Percentiles rank a stretch among this genome's conserved stretches.
phyloP scores from a whole-genome alignment of 1,139 yeast species.

The Scheffersomyces quercinus region DNA sequence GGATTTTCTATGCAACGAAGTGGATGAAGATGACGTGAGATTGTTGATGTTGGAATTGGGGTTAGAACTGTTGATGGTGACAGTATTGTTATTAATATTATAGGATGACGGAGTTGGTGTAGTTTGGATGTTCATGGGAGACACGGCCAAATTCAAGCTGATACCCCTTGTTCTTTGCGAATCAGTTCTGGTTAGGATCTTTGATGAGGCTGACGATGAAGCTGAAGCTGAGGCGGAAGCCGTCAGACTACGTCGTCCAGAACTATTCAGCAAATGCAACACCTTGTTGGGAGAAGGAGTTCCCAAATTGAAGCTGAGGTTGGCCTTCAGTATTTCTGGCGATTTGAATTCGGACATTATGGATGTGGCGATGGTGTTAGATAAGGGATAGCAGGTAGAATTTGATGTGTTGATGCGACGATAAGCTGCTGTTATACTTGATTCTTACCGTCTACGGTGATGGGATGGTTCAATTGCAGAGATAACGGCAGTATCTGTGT shows the following conservation, averaged over 20 bases:
- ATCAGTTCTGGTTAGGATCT: constrained; percentile 7
- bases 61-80: background rate
- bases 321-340: too few relatives aligned
- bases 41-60: background rate
- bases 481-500: too few relatives aligned
- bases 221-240: constrained; percentile 1
- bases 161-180: constrained; percentile 27
- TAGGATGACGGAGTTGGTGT: constrained; percentile 23
- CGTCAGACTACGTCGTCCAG: background rate
- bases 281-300: background rate
- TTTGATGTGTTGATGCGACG: too few relatives aligned
- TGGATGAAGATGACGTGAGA: too few relatives aligned
- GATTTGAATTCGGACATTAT: too few relatives aligned
- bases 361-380: too few relatives aligned
- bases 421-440: too few relatives aligned
- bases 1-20: too few relatives aligned
- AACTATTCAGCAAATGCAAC: background rate
- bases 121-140: constrained; percentile 17
- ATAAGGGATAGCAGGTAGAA: too few relatives aligned
- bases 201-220: constrained; percentile 1
- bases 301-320: constrained; percentile 2
- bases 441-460: too few relatives aligned
- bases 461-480: too few relatives aligned
- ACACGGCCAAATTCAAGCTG: constrained; percentile 32
- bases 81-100: constrained; percentile 12